phyloP scores from a whole-genome alignment of 495 filamentous ascomycete genomes.

The Hypoxylon fuscum region DNA sequence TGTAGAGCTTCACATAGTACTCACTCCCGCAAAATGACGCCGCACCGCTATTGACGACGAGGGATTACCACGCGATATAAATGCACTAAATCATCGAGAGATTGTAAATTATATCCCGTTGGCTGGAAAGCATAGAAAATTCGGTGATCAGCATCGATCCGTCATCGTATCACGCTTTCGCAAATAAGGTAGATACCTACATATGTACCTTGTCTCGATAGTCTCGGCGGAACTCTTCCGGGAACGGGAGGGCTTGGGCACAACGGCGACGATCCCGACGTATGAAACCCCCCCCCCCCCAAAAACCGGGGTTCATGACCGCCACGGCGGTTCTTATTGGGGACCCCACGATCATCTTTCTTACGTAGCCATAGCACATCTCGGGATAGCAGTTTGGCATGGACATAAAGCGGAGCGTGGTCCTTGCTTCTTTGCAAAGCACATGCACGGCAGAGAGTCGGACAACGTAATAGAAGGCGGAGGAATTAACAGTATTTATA shows the following conservation, averaged over 20 bases:
- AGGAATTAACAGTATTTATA: conserved; percentile 34
- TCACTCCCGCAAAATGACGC: too few relatives aligned
- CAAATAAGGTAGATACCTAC: too few relatives aligned
- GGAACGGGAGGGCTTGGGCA: conserved; percentile 28
- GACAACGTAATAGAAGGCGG: conserved; percentile 25
- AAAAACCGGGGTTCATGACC: conserved; percentile 23
- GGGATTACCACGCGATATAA: conserved; percentile 12
- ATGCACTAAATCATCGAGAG: conserved; percentile 11
- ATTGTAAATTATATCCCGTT: conserved; percentile 1
- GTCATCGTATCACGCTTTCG: conserved; percentile 13
- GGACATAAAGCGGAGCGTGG: conserved; percentile 21
- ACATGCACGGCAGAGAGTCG: conserved; percentile 19
- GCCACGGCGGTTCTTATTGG: conserved; percentile 22
- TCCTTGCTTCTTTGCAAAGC: conserved; percentile 17
- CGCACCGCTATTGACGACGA: conserved; percentile 14
- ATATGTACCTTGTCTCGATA: conserved; percentile 20
- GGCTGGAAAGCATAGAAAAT: conserved; percentile 29
- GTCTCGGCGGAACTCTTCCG: conserved; percentile 28
- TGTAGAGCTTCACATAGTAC: conserved; percentile 1
- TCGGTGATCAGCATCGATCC: conserved; percentile 31
- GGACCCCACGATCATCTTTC: conserved; percentile 35
- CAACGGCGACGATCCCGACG: conserved; percentile 30
- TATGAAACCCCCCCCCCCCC: too few relatives aligned
- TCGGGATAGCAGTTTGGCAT: conserved; percentile 5
- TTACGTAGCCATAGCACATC: conserved; percentile 14